Percentiles rank a stretch among this genome's conserved stretches.
phyloP scores from a whole-genome alignment of 179 eudicot genomes.

The Corrigiola litoralis region DNA sequence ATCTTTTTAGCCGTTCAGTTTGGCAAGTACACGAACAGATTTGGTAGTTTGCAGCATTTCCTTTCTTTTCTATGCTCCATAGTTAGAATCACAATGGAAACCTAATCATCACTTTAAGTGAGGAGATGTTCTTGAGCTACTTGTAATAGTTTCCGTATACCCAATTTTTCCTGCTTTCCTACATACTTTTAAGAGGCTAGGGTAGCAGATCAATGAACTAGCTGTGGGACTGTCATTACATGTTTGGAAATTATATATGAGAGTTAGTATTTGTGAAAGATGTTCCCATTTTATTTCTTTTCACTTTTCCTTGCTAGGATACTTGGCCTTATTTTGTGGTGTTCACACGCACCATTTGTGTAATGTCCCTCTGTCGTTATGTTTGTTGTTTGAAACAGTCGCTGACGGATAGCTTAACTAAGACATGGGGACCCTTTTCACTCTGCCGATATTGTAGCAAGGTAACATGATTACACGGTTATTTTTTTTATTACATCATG shows the following conservation, averaged over 20 bases:
- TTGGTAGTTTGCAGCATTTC: too few species aligned
- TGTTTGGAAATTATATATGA: too few species aligned
- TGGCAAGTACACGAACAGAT: too few species aligned
- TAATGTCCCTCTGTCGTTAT: background rate
- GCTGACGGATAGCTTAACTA: constrained; percentile 71
- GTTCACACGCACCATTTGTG: background rate
- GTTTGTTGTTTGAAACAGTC: constrained; percentile 40
- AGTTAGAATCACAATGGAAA: too few species aligned
- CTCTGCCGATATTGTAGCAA: constrained; percentile 66
- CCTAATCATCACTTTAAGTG: background rate
- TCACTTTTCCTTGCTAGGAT: background rate
- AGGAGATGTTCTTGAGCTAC: background rate
- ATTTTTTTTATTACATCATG: background rate
- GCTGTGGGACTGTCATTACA: background rate
- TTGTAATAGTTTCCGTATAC: background rate
- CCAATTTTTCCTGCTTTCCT: background rate
- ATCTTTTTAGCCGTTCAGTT: too few species aligned
- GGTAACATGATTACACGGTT: constrained; percentile 28
- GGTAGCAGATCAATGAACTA: background rate
- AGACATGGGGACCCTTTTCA: constrained; percentile 67
- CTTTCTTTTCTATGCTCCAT: too few species aligned
- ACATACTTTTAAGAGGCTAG: background rate
- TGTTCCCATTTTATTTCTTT: background rate
- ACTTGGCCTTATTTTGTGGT: background rate
- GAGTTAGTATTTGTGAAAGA: background rate